Conservation (phyloP, 345 rosid species). For the Toxicodendron radicans region DNA sequence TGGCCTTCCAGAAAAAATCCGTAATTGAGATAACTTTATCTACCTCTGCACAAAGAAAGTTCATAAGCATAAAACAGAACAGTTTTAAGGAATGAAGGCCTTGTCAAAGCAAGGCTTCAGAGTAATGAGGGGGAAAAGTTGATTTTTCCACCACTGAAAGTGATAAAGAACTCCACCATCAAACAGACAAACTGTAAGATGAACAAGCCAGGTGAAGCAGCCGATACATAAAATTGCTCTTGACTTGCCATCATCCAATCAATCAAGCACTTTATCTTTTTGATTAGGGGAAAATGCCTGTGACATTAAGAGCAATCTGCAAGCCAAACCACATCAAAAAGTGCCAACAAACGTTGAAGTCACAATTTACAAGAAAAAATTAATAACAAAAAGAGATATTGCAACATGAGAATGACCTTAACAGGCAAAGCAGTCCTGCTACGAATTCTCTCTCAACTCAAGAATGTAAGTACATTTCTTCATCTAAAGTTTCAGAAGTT, state of each 20-base stretch:
- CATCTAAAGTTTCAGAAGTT: constrained; percentile 1
- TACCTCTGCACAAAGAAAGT: constrained; percentile 4
- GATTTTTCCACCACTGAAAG: constrained; percentile 5
- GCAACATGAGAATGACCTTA: constrained; percentile 24
- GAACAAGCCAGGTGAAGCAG: constrained; percentile 24
- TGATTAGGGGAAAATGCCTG: constrained; percentile 19
- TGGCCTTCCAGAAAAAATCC: background rate
- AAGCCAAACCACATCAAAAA: constrained; percentile 14
- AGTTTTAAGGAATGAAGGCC: constrained; percentile 5
- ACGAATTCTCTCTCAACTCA: constrained; percentile 23
- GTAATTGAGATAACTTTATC: constrained; percentile 1
- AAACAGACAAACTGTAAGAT: constrained; percentile 4
- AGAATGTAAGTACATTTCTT: constrained; percentile 10
- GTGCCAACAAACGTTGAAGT: constrained; percentile 2
- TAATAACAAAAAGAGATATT: background rate
- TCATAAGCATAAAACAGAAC: background rate
- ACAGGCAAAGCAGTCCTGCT: constrained; percentile 21
- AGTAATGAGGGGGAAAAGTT: background rate
- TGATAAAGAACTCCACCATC: constrained; percentile 12
- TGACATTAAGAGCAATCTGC: constrained; percentile 30
- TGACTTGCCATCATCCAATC: constrained; percentile 17
- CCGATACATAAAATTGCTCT: constrained; percentile 9
- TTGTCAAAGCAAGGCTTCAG: background rate
- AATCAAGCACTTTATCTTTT: constrained; percentile 18
- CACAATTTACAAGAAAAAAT: background rate